Conservation (phyloP, 371 early-diverging fungal species). For the Mortierella sp. region DNA sequence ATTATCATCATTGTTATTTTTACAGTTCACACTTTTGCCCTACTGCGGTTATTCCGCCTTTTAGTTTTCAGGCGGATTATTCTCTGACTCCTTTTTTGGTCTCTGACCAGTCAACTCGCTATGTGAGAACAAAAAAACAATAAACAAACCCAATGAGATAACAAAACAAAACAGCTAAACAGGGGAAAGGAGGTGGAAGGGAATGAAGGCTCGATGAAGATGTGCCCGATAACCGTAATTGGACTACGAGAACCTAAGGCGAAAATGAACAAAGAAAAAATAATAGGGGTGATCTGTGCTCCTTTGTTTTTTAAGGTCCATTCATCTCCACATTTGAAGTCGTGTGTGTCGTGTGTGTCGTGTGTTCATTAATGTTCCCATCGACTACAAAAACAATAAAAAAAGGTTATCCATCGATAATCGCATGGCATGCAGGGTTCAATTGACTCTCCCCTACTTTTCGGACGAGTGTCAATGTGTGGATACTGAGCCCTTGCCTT, state of each 20-base stretch:
- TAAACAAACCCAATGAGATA: not conserved
- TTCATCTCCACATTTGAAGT: not conserved
- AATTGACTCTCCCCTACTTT: not conserved
- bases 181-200: not conserved
- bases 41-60: conserved; percentile 1
- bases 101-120: not conserved
- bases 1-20: not conserved
- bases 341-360: not conserved
- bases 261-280: not conserved
- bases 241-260: not conserved
- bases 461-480: not conserved
- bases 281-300: conserved; percentile 7
- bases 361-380: not conserved
- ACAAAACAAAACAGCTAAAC: not conserved
- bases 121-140: not conserved
- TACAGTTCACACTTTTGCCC: not conserved
- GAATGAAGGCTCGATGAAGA: not conserved
- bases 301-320: not conserved
- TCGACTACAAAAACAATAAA: not conserved
- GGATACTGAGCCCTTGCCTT: not conserved
- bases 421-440: conserved; percentile 8
- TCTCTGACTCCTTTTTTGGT: not conserved
- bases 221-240: not conserved
- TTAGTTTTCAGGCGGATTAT: not conserved
- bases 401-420: not conserved